Evolutionary conservation across 805 yeast species (phyloP).

Genomic region (Wickerhamiella shivajii): DNA sequence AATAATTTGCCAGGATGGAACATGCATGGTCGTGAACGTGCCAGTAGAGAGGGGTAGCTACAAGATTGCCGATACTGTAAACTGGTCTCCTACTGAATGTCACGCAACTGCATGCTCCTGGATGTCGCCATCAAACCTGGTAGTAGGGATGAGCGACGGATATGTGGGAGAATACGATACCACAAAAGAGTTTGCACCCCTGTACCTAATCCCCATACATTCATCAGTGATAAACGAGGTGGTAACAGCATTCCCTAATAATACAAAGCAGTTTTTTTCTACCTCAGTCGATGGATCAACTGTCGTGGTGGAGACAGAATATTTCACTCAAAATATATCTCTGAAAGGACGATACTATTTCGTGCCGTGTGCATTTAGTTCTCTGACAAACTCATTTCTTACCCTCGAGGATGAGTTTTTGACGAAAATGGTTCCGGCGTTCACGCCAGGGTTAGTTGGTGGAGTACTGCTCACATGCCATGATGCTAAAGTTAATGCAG

Average conservation of each 20-base stretch:
- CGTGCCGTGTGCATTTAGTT: no score
- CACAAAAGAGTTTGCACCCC: conserved; percentile 22
- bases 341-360: no score
- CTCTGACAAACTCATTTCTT: conserved; percentile 27
- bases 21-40: no score
- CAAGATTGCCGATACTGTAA: no score
- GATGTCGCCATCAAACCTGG: no score
- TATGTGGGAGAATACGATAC: conserved; percentile 41
- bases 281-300: conserved; percentile 32
- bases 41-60: no score
- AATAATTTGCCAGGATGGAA: conserved; percentile 45
- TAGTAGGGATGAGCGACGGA: conserved; percentile 49
- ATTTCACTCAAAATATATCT: conserved; percentile 9
- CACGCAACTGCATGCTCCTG: no score
- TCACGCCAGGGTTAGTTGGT: conserved; percentile 22
- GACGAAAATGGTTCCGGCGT: conserved; percentile 26
- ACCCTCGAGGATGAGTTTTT: conserved; percentile 31
- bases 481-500: conserved; percentile 28
- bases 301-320: conserved; percentile 25
- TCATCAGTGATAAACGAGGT: conserved; percentile 27
- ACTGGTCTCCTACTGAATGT: no score
- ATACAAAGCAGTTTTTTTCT: conserved; percentile 25
- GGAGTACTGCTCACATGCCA: conserved; percentile 27
- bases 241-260: conserved; percentile 25
- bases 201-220: conserved; percentile 28